Conservation (phyloP, 2,329 filamentous ascomycete genomes). For the Colletotrichum sp. region DNA sequence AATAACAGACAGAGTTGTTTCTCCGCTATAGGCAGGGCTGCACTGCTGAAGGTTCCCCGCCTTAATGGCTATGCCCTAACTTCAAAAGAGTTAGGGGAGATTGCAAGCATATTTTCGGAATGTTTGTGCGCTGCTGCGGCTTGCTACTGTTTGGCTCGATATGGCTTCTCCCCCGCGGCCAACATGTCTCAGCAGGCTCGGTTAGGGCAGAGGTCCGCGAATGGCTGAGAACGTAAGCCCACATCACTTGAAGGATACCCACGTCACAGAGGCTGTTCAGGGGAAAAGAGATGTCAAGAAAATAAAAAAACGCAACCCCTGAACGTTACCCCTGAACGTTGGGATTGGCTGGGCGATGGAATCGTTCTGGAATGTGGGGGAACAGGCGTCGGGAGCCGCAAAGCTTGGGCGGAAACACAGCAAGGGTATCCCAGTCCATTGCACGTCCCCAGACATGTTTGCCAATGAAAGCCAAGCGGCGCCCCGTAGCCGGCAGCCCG, state of each 20-base stretch:
- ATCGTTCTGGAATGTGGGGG: slow-evolving; percentile 8
- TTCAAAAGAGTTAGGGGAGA: neutral
- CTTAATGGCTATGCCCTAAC: neutral
- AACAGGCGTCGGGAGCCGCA: slow-evolving; percentile 1
- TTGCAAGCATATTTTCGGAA: neutral
- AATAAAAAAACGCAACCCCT: neutral
- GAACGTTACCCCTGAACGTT: neutral
- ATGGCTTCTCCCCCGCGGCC: neutral
- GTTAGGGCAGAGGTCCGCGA: neutral
- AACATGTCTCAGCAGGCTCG: neutral
- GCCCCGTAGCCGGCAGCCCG: neutral
- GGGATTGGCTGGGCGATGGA: neutral
- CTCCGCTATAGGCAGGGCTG: neutral
- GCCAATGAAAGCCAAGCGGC: neutral
- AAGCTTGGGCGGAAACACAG: neutral
- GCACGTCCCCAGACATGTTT: neutral
- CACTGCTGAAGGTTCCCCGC: neutral
- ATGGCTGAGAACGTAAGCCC: neutral
- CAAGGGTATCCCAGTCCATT: neutral
- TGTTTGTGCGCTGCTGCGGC: neutral
- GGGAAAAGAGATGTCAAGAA: neutral
- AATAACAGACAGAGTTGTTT: neutral
- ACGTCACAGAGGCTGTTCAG: neutral
- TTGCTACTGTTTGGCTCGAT: neutral
- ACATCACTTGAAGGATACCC: neutral